Evolutionary conservation across 495 filamentous ascomycete genomes (phyloP), one percentile per base, ranked within the genome.

Genomic region (Penicillium simplicissimum): DNA sequence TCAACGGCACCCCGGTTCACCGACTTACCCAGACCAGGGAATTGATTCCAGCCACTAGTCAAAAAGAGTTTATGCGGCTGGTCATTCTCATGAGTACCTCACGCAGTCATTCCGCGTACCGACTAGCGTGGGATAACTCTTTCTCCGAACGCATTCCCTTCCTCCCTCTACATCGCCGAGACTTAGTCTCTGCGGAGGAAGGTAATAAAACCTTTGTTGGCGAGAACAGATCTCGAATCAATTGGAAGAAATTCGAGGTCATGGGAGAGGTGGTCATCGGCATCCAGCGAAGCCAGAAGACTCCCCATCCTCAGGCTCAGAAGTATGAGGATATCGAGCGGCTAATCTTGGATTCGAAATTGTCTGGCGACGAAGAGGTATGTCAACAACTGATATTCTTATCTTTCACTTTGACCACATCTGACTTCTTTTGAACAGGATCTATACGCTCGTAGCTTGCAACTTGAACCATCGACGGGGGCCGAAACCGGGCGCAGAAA

Each of bases 211-310:
- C 95, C 13, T 93, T 96, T 69, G 79, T 97, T 10, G 88, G 87
- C 21, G 84, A 89, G 23, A 80, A 76, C 53, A 86, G 89, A 59
- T 87, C 89, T 59, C 82, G 90, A 42, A 91, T 98, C 68, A 98
- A 97, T 70, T 98, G 95, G 95, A 92, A 89, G 78, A 98, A 98
- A 68, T 98, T 98, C 65, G 93, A 98, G 78, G 89, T 98, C 19
- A 88, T 98, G 78, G 92, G 92, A 5, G 93, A 97, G 59, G 89
- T 97, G 25, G 83, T 98, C 53, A 82, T 96, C 55, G 89, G 90
- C 5, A 89, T 98, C 38, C 92, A 96, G 80, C 87, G 86, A 73
- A 96, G 92, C 71, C 95, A 97, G 76, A 88, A 88, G 36, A 88
- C 85, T 43, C 89, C 94, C 15, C 97, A 97, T 67, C 82, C 85